phyloP scores from a whole-genome alignment of 352 stramenopile genomes.

The Elongisporangium undulatum region DNA sequence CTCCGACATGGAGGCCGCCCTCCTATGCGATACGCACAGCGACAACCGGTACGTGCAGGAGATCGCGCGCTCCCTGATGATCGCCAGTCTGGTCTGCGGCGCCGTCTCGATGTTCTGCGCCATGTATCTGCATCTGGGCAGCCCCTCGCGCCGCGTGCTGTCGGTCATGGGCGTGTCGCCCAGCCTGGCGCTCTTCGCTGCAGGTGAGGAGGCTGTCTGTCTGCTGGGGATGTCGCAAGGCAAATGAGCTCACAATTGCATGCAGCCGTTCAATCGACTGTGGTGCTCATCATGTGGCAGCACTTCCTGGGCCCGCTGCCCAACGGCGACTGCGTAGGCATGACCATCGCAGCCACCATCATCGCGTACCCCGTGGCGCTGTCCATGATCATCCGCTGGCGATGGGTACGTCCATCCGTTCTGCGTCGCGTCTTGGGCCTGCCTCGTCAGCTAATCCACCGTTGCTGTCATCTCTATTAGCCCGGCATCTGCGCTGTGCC shows the following conservation, averaged over 20 bases:
- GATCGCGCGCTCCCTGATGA: slow-evolving; percentile 39
- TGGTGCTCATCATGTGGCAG: slow-evolving; percentile 56
- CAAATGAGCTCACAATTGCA: neutral
- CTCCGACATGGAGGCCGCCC: slow-evolving; percentile 8
- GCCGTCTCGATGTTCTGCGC: slow-evolving; percentile 36
- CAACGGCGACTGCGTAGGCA: slow-evolving; percentile 72
- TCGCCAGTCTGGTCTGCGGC: slow-evolving; percentile 37
- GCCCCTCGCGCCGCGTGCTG: slow-evolving; percentile 53
- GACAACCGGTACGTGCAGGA: slow-evolving; percentile 19
- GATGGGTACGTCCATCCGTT: slow-evolving; percentile 39
- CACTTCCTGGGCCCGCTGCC: slow-evolving; percentile 42
- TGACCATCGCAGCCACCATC: slow-evolving; percentile 56
- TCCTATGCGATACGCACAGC: slow-evolving; percentile 31
- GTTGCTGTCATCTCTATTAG: slow-evolving; percentile 21
- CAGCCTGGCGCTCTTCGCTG: slow-evolving; percentile 38
- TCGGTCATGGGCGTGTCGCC: slow-evolving; percentile 56
- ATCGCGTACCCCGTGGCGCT: slow-evolving; percentile 63
- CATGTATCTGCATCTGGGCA: slow-evolving; percentile 65
- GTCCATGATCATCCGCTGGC: slow-evolving; percentile 75
- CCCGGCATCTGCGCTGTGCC: slow-evolving; percentile 70
- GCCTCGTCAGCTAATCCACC: neutral
- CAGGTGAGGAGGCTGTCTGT: slow-evolving; percentile 15
- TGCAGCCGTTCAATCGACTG: slow-evolving; percentile 37
- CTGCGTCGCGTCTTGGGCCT: neutral
- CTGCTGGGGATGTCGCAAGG: neutral